Evolutionary conservation across 2,329 filamentous ascomycete genomes (phyloP), one percentile per base, ranked within the genome.

Genomic region (Sclerotinia spermophila): DNA sequence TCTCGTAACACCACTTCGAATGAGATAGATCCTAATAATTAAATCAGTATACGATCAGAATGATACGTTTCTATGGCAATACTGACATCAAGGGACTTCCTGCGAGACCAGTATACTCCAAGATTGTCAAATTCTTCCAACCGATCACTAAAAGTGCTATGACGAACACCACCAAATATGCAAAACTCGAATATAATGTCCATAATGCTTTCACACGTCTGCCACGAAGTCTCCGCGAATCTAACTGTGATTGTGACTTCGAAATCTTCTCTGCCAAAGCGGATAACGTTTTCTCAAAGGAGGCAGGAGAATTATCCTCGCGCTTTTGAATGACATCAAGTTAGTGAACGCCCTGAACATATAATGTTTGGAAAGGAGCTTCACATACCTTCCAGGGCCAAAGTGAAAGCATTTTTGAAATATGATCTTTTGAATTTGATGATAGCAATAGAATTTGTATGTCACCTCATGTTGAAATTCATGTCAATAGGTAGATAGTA

Each of bases 221-320:
- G 65, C 92, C 89, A 72, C 87, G 87, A 75, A 90, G 86, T 61
- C 93, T 89, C 53, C 91, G 85, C 56, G 84, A 84, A 77, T 97
- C 94, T 75, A 97, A 90, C 67, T 86, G 88, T 56, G 90, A 83
- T 76, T 91, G 91, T 3, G 90, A 89, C 73, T 89, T 86, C 55
- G 90, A 85, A 80, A 99, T 97, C 82, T 96, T 97, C 67, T 85
- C 84, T 17, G 94, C 92, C 60, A 99, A 87, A 35, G 88, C 86
- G 15, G 93, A 92, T 42, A 99, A 89, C 3, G 91, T 89, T 84
- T 94, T 97, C 83, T 99, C 96, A 79, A 98, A 99, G 5, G 91
- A 92, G 67, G 94, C 94, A 38, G 96, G 91, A 75, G 94, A 97
- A 79, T 87, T 91, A 80, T 91, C 87, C 78, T 92, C 87, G 81